Conservation (phyloP, 352 stramenopile species). For the Phytophthora multivora region DNA sequence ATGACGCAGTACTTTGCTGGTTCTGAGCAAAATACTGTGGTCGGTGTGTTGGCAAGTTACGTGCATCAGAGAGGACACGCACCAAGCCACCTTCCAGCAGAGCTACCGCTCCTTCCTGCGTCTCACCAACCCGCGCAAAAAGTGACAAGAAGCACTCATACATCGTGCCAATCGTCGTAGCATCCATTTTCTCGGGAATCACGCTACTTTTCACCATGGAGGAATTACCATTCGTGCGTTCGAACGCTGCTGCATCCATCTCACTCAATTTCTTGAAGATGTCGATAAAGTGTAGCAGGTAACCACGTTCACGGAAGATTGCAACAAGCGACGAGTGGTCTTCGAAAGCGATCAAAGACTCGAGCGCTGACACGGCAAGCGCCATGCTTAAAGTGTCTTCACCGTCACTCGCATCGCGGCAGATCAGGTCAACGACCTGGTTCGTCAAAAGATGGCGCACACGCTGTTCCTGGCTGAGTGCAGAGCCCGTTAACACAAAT, state of each 20-base stretch:
- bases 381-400: slow-evolving; percentile 83
- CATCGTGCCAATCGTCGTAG: slow-evolving; percentile 75
- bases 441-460: slow-evolving; percentile 47
- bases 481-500: slow-evolving; percentile 16
- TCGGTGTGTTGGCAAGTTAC: slow-evolving; percentile 70
- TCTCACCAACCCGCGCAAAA: slow-evolving; percentile 65
- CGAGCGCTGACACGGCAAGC: slow-evolving; percentile 72
- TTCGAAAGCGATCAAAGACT: slow-evolving; percentile 68
- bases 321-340: slow-evolving; percentile 52
- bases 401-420: slow-evolving; percentile 76
- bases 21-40: slow-evolving; percentile 58
- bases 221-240: slow-evolving; percentile 41
- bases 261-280: slow-evolving; percentile 78
- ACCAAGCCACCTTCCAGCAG: slow-evolving; percentile 77
- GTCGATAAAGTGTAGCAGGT: slow-evolving; percentile 81
- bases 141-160: slow-evolving; percentile 87
- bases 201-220: slow-evolving; percentile 48
- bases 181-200: slow-evolving; percentile 55
- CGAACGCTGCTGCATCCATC: slow-evolving; percentile 61
- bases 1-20: slow-evolving; percentile 36
- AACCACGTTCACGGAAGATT: slow-evolving; percentile 72
- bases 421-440: slow-evolving; percentile 74
- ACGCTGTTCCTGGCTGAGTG: slow-evolving; percentile 32
- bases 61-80: slow-evolving; percentile 60
- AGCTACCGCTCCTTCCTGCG: slow-evolving; percentile 65